A percentile compares a stretch with the other conserved stretches of the same genome.
phyloP scores from a whole-genome alignment of 2,329 filamentous ascomycete species.

The Fusarium neocosmosporiellum region DNA sequence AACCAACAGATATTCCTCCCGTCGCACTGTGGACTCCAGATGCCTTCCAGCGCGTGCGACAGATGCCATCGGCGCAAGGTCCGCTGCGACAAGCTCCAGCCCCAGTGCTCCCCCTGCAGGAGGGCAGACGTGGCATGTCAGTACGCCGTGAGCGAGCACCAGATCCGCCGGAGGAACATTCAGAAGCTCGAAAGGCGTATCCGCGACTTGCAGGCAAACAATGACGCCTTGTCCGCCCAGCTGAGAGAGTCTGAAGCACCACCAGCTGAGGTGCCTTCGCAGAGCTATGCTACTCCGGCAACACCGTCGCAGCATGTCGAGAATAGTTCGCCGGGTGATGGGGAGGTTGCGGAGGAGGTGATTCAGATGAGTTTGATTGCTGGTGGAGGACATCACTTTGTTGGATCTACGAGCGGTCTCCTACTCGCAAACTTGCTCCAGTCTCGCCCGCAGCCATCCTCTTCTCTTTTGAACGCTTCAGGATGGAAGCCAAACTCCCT shows the following conservation, averaged over 20 bases:
- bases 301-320: constrained; percentile 4
- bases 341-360: constrained; percentile 54
- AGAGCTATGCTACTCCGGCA: not conserved
- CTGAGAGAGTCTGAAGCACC: constrained; percentile 15
- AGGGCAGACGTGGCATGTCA: constrained; percentile 48
- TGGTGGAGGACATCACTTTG: constrained; percentile 55
- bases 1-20: not conserved
- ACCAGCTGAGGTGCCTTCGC: constrained; percentile 10
- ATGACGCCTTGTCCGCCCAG: constrained; percentile 30
- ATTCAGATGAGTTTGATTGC: constrained; percentile 55
- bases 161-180: constrained; percentile 45
- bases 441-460: constrained; percentile 29
- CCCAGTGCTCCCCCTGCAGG: constrained; percentile 51
- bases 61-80: constrained; percentile 56
- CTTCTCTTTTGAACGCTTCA: constrained; percentile 17
- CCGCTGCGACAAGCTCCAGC: constrained; percentile 53
- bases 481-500: constrained; percentile 28
- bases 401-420: constrained; percentile 54
- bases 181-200: constrained; percentile 51
- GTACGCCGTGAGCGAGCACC: constrained; percentile 49
- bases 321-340: constrained; percentile 17
- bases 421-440: constrained; percentile 55
- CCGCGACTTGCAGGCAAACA: constrained; percentile 47
- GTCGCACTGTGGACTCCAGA: not conserved
- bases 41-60: constrained; percentile 49